phyloP scores from a whole-genome alignment of 352 stramenopile species.

The Phytophthora citrophthora region DNA sequence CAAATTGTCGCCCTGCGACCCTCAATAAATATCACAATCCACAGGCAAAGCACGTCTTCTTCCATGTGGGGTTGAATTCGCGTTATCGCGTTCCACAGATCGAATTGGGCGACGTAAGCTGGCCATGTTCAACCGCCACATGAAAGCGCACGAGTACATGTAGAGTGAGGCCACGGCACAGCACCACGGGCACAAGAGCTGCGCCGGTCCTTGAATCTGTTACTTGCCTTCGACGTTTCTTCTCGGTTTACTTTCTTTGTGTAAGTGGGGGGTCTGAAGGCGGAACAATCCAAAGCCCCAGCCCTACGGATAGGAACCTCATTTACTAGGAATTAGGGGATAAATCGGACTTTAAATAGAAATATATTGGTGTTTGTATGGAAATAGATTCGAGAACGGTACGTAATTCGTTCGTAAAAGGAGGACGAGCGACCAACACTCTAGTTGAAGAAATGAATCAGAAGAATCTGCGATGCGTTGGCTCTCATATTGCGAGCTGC shows the following conservation, averaged over 20 bases:
- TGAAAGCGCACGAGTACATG: not conserved
- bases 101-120: constrained; percentile 5
- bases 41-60: not conserved
- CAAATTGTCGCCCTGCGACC: constrained; percentile 9
- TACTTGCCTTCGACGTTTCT: constrained; percentile 52
- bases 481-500: not conserved
- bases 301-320: constrained; percentile 21
- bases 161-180: not conserved
- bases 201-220: constrained; percentile 5
- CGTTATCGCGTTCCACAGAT: constrained; percentile 6
- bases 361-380: constrained; percentile 5
- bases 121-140: not conserved
- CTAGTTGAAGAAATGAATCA: constrained; percentile 40
- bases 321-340: not conserved
- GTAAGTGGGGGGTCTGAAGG: constrained; percentile 26
- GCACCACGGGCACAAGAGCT: not conserved
- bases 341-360: constrained; percentile 7
- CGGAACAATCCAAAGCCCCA: constrained; percentile 29
- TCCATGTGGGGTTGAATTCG: constrained; percentile 4
- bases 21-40: constrained; percentile 13
- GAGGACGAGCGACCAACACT: constrained; percentile 40
- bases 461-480: constrained; percentile 18
- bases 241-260: constrained; percentile 50
- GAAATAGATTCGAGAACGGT: constrained; percentile 26
- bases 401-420: constrained; percentile 22